Evolutionary conservation across 495 filamentous ascomycete genomes (phyloP).

Genomic region (Podospora didyma): DNA sequence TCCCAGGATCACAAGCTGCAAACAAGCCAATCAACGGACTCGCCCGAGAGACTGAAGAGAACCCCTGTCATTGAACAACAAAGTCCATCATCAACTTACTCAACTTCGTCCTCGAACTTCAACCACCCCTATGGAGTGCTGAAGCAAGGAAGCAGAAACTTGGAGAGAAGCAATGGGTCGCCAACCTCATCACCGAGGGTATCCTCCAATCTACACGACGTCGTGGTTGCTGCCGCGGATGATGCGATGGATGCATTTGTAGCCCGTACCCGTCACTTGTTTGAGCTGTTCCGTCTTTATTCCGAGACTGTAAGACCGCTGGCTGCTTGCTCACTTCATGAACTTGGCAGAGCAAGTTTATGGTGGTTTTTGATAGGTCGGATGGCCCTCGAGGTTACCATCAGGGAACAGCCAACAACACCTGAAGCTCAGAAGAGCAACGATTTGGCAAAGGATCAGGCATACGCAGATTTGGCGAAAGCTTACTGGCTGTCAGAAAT

Average conservation of each 20-base stretch:
- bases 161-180: constrained; percentile 19
- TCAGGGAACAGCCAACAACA: constrained; percentile 55
- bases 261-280: constrained; percentile 59
- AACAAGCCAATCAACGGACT: constrained; percentile 10
- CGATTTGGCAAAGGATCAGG: constrained; percentile 55
- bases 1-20: constrained; percentile 6
- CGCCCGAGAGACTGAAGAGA: constrained; percentile 18
- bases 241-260: constrained; percentile 67
- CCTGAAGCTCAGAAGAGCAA: constrained; percentile 36
- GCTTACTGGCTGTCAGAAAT: constrained; percentile 74
- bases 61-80: constrained; percentile 14
- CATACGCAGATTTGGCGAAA: constrained; percentile 76
- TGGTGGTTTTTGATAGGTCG: constrained; percentile 91
- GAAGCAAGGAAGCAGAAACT: constrained; percentile 20
- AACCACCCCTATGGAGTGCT: constrained; percentile 20
- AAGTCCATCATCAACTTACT: constrained; percentile 26
- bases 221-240: constrained; percentile 45
- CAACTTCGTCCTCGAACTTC: constrained; percentile 18
- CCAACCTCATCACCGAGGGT: constrained; percentile 24
- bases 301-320: constrained; percentile 66
- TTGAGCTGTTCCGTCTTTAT: constrained; percentile 63
- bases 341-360: constrained; percentile 64
- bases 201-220: constrained; percentile 31
- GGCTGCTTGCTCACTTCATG: constrained; percentile 51
- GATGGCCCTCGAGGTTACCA: constrained; percentile 63